Base-by-base conservation (phyloP, 2,329 filamentous ascomycete genomes). In the Rhinocladiella mackenziei region DNA sequence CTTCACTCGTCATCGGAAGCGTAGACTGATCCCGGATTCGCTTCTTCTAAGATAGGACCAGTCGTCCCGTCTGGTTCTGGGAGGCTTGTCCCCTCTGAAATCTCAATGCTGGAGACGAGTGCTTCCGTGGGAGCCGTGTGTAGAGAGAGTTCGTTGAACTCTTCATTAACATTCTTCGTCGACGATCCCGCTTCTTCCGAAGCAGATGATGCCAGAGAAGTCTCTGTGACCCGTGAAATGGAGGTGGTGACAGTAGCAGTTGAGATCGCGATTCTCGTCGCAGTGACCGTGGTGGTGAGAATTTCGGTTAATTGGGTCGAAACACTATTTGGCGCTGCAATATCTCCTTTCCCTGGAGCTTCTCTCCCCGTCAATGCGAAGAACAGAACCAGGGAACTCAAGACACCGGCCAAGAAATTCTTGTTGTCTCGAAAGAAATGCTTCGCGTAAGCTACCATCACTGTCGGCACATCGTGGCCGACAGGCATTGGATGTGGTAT, bases 401-500 rank as follows among this genome's bases (percentile, higher is more conserved):
- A 61, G 3, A 73, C 46, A 6, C 68, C 60, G 23, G 79, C 71
- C 13, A 68, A 62, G 8, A 77, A 61, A 54, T 80, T 81, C 26
- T 72, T 68, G 33, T 66, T 66, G 52, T 81, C 78, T 32, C 67
- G 67, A 2, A 73, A 65, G 14, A 78, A 61, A 1, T 77, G 61
- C 17, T 69, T 63, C 13, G 78, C 45, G 53, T 78, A 80, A 56
- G 78, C 78, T 46, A 67, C 64, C 32, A 79, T 48, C 10, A 80
- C 62, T 0, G 71, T 70, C 11, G 67, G 63, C 1, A 81, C 62
- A 2, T 75, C 75, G 14, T 79, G 67, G 11, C 80, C 67, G 2
- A 57, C 47, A 5, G 51, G 39, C 6, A 40, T 33, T 13, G 43
- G 47, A n/a, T 20, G 39, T n/a, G 37, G 31, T 9, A 32, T 17